phyloP scores from a whole-genome alignment of 2,329 filamentous ascomycete genomes.

The Myriosclerotinia curreyana region DNA sequence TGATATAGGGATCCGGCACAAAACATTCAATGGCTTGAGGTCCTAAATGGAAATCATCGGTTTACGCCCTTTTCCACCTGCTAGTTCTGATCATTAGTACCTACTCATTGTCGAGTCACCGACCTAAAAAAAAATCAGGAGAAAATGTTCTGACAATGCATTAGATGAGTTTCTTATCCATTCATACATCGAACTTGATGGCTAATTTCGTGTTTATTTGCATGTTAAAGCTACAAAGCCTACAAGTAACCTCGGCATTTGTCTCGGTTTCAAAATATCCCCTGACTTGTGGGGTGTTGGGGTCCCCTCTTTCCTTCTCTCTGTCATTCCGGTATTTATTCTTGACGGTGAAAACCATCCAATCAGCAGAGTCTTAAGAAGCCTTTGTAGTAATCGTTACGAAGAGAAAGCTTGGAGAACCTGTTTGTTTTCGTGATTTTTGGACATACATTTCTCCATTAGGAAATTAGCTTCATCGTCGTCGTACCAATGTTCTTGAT shows the following conservation, averaged over 20 bases:
- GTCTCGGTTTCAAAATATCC: background rate
- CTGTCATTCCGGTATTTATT: conserved; percentile 12
- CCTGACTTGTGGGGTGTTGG: background rate
- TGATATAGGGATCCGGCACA: background rate
- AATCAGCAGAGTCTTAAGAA: conserved; percentile 3
- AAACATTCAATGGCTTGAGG: background rate
- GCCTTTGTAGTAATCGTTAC: background rate
- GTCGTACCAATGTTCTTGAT: conserved; percentile 20
- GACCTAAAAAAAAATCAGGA: background rate
- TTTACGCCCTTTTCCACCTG: background rate
- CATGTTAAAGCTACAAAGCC: background rate
- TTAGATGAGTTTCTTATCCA: background rate
- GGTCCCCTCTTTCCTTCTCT: conserved; percentile 3
- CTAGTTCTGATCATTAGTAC: background rate
- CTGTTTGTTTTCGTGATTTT: conserved; percentile 26
- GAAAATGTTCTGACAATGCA: background rate
- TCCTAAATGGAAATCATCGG: background rate
- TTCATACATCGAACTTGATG: background rate
- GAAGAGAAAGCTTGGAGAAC: conserved; percentile 5
- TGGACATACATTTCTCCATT: conserved; percentile 28
- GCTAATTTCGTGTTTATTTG: background rate
- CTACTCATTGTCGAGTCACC: background rate
- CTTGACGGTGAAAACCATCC: conserved; percentile 5
- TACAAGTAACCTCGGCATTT: conserved; percentile 3
- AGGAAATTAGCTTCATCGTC: conserved; percentile 26